A percentile compares a stretch with the other conserved stretches of the same genome.
These are phyloP conservation scores for Podaxis rugospora DNA, from an alignment of 768 basidiomycete species.

Conservation along the genomic window DNA sequence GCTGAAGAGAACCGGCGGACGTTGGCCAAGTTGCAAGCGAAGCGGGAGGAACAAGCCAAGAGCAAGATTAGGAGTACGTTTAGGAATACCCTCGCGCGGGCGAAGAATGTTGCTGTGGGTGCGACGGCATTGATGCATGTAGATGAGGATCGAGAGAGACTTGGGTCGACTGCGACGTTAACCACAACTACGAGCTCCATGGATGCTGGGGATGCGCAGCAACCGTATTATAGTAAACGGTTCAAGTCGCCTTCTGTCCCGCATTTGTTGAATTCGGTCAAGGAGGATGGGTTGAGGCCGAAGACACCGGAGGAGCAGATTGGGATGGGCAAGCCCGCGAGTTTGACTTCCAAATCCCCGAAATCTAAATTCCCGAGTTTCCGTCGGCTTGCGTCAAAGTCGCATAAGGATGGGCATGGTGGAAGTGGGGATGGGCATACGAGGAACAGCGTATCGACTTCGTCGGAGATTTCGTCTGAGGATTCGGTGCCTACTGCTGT, in stretches of 20 bases:
- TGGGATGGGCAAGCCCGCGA: constrained; percentile 43
- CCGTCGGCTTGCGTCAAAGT: constrained; percentile 40
- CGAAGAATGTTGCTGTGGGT: constrained; percentile 17
- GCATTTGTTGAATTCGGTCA: neutral
- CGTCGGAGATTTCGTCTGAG: constrained; percentile 63
- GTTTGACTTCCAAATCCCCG: constrained; percentile 37
- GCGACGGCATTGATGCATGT: constrained; percentile 21
- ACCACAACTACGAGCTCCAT: neutral
- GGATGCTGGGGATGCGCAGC: neutral
- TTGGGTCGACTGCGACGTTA: neutral
- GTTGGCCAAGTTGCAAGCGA: constrained; percentile 20
- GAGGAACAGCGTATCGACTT: constrained; percentile 56
- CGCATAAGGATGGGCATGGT: constrained; percentile 21
- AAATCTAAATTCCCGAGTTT: constrained; percentile 45
- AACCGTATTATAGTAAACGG: constrained; percentile 4
- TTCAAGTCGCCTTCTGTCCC: constrained; percentile 11
- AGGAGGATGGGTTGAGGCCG: constrained; percentile 10
- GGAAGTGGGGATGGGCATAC: constrained; percentile 19
- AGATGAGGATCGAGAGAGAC: neutral
- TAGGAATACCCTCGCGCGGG: constrained; percentile 27
- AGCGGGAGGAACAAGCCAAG: constrained; percentile 21
- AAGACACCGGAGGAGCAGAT: constrained; percentile 18
- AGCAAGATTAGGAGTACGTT: constrained; percentile 30
- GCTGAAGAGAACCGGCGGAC: constrained; percentile 23
- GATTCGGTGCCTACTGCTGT: constrained; percentile 61